A percentile compares a stretch with the other conserved stretches of the same genome.
Conservation (phyloP, 2,329 filamentous ascomycete genomes). For the Chrysosporium keratinophilum region DNA sequence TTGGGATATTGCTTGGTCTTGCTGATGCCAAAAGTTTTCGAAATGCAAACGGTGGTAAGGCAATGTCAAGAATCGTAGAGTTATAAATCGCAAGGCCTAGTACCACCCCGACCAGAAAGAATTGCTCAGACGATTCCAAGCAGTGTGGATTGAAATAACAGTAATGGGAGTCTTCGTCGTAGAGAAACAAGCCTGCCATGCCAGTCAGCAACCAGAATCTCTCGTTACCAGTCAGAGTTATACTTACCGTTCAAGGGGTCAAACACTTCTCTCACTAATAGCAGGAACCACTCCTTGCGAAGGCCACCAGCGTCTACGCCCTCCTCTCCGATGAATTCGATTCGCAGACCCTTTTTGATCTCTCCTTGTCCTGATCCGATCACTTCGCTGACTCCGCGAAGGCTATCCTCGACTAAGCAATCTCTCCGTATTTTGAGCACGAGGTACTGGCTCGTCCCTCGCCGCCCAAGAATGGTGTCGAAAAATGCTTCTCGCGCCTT, state of each 20-base stretch:
- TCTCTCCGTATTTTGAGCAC: slow-evolving; percentile 68
- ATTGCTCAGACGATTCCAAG: slow-evolving; percentile 85
- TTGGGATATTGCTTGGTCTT: slow-evolving; percentile 48
- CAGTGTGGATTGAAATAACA: slow-evolving; percentile 91
- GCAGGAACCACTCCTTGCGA: slow-evolving; percentile 88
- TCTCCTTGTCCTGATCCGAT: slow-evolving; percentile 72
- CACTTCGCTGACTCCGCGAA: slow-evolving; percentile 73
- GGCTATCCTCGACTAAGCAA: slow-evolving; percentile 78
- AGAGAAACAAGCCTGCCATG: slow-evolving; percentile 67
- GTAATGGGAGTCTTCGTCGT: slow-evolving; percentile 79
- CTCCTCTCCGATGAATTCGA: slow-evolving; percentile 79
- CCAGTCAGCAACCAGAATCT: slow-evolving; percentile 5
- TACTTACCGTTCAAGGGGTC: slow-evolving; percentile 73
- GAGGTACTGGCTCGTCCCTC: slow-evolving; percentile 65
- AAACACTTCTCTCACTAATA: slow-evolving; percentile 80
- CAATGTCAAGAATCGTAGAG: slow-evolving; percentile 81
- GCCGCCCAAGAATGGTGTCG: slow-evolving; percentile 68
- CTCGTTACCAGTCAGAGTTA: slow-evolving; percentile 6
- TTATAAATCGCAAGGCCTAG: slow-evolving; percentile 90
- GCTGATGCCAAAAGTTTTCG: slow-evolving; percentile 72
- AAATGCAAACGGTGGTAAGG: slow-evolving; percentile 79
- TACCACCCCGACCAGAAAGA: slow-evolving; percentile 78
- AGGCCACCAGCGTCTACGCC: slow-evolving; percentile 82
- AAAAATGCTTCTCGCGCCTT: slow-evolving; percentile 87
- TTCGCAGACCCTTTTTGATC: slow-evolving; percentile 78